A percentile compares a stretch with the other conserved stretches of the same genome.
Conservation (phyloP, 2,329 filamentous ascomycete species). For the Allantophomopsis cytisporea region DNA sequence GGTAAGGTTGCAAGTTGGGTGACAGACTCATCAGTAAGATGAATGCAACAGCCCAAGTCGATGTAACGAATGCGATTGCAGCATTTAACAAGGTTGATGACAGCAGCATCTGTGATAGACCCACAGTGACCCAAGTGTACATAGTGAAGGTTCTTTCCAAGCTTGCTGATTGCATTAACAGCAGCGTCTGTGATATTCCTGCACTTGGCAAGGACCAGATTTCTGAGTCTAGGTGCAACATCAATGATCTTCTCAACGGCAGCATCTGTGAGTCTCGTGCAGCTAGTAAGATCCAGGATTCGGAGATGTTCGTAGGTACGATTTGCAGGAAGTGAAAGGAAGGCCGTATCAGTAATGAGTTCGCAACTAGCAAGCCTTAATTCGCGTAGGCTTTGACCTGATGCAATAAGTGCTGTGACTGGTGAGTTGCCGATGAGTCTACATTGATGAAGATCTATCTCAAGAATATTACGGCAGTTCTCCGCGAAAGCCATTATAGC, state of each 20-base stretch:
- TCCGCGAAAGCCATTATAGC: conserved; percentile 76
- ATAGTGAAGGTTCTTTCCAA: conserved; percentile 95
- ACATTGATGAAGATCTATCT: conserved; percentile 90
- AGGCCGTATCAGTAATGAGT: conserved; percentile 76
- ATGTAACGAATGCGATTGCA: conserved; percentile 97
- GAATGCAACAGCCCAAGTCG: conserved; percentile 86
- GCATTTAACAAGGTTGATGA: conserved; percentile 66
- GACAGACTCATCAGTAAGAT: conserved; percentile 79
- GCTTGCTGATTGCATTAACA: conserved; percentile 72
- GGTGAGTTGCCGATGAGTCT: conserved; percentile 68
- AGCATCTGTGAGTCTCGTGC: conserved; percentile 68
- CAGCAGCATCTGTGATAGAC: conserved; percentile 79
- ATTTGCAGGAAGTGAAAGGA: conserved; percentile 59
- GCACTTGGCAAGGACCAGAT: conserved; percentile 90
- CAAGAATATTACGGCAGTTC: conserved; percentile 83
- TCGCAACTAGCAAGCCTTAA: conserved; percentile 77
- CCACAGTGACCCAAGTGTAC: conserved; percentile 90
- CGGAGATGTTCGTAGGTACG: conserved; percentile 74
- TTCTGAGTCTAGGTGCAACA: conserved; percentile 75
- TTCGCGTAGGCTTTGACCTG: conserved; percentile 76
- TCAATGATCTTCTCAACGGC: conserved; percentile 81
- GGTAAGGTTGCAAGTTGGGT: conserved; percentile 73
- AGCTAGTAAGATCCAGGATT: conserved; percentile 88
- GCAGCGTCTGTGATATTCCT: conserved; percentile 81
- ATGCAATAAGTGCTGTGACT: conserved; percentile 65